Base-by-base conservation (phyloP, 2,329 filamentous ascomycete genomes). In the Colletotrichum cuscutae region DNA sequence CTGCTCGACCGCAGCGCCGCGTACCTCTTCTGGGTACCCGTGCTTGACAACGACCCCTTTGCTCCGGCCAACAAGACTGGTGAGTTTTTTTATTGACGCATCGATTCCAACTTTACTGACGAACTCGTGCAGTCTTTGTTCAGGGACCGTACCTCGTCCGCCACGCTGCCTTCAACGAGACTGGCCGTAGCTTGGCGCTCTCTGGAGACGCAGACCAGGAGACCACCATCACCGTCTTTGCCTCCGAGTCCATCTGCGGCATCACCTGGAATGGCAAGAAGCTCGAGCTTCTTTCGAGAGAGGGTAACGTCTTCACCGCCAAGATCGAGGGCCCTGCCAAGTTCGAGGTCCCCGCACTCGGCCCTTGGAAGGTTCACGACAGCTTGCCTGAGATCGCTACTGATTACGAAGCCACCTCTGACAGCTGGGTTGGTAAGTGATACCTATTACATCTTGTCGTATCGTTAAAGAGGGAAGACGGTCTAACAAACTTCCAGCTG, bases 21-120 rank as follows among this genome's bases (percentile, higher is more conserved):
- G 0, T 91, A 90, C 76, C 80, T 83, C 0, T 89, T 91, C 77
- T 91, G 88, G 85, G 87, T 86, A 0, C 87, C 89, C 3, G 81
- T 85, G 1, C 80, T 89, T 8, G 85, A 83, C 0, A 83, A 82
- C 5, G 78, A 90, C 71, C 87, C 88, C 0, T 78, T 83, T 26
- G 83, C 85, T 0, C 80, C 81, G 0, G 82, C 82, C 2, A 81
- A 86, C 32, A 80, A 86, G 54, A 88, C 86, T 24, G 80, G 86
- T 87, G 72, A 70, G 80, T 73, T 4, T 2, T 24, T 2, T n/a
- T 3, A 19, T 9, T 22, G 49, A 30, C 12, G 5, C n/a, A 9
- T 19, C 6, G 3, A 13, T 19, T 8, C n/a, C 3, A 2, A 3
- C 1, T 2, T 13, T 26, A 28, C 67, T 70, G 35, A 71, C 19